These are phyloP conservation scores for Solanum microdontum DNA, from an alignment of 257 asterid genomes.

Conservation along the genomic window DNA sequence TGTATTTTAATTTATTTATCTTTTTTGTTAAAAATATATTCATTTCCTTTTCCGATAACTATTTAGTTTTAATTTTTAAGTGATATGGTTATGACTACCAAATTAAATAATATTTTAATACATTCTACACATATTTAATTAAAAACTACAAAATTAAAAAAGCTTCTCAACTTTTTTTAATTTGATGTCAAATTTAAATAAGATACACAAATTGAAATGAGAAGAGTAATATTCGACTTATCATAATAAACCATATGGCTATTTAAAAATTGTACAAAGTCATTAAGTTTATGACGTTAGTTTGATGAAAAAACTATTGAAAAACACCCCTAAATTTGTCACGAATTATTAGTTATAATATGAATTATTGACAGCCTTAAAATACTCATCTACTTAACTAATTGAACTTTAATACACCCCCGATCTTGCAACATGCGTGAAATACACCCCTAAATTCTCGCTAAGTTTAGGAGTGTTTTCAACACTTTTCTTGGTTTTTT, in stretches of 20 bases:
- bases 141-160: fast-evolving
- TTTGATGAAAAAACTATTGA: neutral
- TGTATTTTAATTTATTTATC: neutral
- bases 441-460: too few species aligned
- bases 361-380: fast-evolving
- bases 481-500: too few species aligned
- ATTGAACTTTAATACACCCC: fast-evolving
- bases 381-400: too few species aligned
- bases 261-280: neutral
- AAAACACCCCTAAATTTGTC: too few species aligned
- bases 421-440: neutral
- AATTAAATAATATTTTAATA: too few species aligned
- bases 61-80: too few species aligned
- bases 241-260: neutral
- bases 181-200: neutral
- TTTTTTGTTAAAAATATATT: too few species aligned
- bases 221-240: neutral
- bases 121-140: neutral
- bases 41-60: too few species aligned
- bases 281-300: neutral
- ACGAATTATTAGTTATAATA: too few species aligned
- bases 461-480: neutral
- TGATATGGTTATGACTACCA: too few species aligned
- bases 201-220: neutral
- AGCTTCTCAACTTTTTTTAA: neutral